Base-by-base conservation (phyloP, 176 grass and related monocot genomes). In the Avena atlantica region DNA sequence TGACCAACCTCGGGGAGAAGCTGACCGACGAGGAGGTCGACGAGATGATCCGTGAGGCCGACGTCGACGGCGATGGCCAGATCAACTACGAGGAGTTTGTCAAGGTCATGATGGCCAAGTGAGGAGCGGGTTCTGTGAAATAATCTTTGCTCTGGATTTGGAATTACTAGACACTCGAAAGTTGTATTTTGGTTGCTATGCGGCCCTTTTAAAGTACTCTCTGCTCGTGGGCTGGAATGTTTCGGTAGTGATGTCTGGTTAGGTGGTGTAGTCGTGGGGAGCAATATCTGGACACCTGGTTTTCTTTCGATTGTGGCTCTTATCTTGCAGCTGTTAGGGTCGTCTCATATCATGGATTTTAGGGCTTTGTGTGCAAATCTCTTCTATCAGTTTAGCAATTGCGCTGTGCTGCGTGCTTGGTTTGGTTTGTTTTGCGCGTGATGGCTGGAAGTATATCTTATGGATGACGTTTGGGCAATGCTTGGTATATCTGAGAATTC, bases 101-200 rank as follows among this genome's bases (percentile, higher is more conserved):
- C 36, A 93, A 93, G 84, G 81, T 93, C 70, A 93, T 93, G 92
- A 93, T 93, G 92, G 92, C 92, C 89, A 93, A 93, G 92, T 93
- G 86, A 93, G 83, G 80, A 76, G 64, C 3, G 20, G 83, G 53
- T 77, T 79, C 85, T 12, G 0, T 24, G 55, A 69, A 90, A 90
- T 82, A 89, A 91, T 53, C 73, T 82, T 64, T 44, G 11, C n/a
- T 27, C 13, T 42, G 62, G 76, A 91, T 56, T 36, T 36, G 12
- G 66, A 60, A 25, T 75, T 42, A 67, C 66, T 82, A 53, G 10
- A 56, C 76, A 15, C 69, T 76, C 57, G 40, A 42, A 66, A 68
- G 34, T 70, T 90, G 88, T 93, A 79, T 66, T 88, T 79, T 90
- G 68, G 56, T 59, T 73, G 82, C 78, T 74, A 72, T 88, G 82